Percentiles rank a stretch among this genome's conserved stretches.
These are phyloP conservation scores for Apiotrichum gracile DNA, from an alignment of 1,284 basidiomycete genomes.

Conservation along the genomic window DNA sequence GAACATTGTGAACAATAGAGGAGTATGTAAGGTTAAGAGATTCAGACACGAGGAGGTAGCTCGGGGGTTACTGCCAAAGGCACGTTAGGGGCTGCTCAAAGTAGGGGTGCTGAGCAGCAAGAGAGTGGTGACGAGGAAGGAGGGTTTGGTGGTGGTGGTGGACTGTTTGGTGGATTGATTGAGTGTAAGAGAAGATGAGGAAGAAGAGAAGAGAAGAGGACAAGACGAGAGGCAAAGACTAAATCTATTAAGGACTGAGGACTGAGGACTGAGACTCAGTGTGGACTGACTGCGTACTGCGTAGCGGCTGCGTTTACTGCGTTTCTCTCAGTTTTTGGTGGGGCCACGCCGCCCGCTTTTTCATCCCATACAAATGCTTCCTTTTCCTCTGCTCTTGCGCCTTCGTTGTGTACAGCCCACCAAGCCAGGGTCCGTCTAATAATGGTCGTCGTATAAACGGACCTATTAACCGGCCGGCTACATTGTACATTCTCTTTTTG, in stretches of 20 bases:
- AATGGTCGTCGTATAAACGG: too few species aligned
- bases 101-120: constrained; percentile 4
- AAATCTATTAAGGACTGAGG: constrained; percentile 3
- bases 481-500: too few species aligned
- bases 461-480: too few species aligned
- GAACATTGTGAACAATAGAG: constrained; percentile 11
- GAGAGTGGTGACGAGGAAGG: background rate
- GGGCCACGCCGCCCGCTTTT: too few species aligned
- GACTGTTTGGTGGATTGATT: background rate
- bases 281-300: too few species aligned
- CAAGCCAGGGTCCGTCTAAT: too few species aligned
- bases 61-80: constrained; percentile 10
- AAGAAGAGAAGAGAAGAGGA: background rate
- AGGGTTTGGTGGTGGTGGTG: background rate
- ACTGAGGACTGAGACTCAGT: too few species aligned
- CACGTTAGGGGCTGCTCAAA: constrained; percentile 3
- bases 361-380: too few species aligned
- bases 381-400: too few species aligned
- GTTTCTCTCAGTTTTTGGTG: too few species aligned
- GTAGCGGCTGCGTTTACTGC: too few species aligned
- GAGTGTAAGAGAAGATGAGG: constrained; percentile 7
- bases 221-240: background rate
- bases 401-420: too few species aligned
- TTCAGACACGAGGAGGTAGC: constrained; percentile 15
- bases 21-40: constrained; percentile 10